Evolutionary conservation across 1,284 basidiomycete species (phyloP).

Genomic region (Puccinia sorghi): DNA sequence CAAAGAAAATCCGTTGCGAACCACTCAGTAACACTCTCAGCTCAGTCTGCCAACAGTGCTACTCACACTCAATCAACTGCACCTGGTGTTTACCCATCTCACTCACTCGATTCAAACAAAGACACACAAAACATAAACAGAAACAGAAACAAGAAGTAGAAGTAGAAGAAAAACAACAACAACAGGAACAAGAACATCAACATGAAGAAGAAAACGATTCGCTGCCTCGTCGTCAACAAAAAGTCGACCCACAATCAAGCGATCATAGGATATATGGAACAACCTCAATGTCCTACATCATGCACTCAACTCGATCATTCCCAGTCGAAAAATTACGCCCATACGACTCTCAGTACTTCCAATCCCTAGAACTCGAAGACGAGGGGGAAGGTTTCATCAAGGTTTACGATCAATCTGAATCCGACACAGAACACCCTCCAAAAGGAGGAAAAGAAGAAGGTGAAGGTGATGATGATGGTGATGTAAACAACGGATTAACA

Average conservation of each 20-base stretch:
- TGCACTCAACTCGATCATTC: conserved; percentile 83
- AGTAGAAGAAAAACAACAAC: conserved; percentile 8
- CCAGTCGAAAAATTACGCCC: conserved; percentile 74
- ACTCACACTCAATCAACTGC: conserved; percentile 50
- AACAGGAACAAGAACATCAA: background rate
- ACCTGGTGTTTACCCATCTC: conserved; percentile 92
- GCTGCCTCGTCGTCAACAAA: background rate
- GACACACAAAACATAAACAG: conserved; percentile 61
- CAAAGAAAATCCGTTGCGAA: conserved; percentile 66
- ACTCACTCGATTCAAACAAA: conserved; percentile 97
- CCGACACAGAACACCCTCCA: conserved; percentile 14
- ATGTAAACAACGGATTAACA: too few species aligned
- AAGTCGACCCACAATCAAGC: background rate
- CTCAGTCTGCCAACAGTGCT: conserved; percentile 72
- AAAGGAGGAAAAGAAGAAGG: background rate
- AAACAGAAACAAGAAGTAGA: background rate
- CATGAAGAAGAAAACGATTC: background rate
- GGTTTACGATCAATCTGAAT: conserved; percentile 65
- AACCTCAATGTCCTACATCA: conserved; percentile 77
- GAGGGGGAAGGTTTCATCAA: conserved; percentile 82
- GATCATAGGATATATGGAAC: conserved; percentile 64
- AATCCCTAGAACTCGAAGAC: conserved; percentile 63
- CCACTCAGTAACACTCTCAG: conserved; percentile 64
- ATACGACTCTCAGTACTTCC: conserved; percentile 68
- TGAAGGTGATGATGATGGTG: too few species aligned